phyloP scores from a whole-genome alignment of 345 rosid species.

The Linum lewisii region DNA sequence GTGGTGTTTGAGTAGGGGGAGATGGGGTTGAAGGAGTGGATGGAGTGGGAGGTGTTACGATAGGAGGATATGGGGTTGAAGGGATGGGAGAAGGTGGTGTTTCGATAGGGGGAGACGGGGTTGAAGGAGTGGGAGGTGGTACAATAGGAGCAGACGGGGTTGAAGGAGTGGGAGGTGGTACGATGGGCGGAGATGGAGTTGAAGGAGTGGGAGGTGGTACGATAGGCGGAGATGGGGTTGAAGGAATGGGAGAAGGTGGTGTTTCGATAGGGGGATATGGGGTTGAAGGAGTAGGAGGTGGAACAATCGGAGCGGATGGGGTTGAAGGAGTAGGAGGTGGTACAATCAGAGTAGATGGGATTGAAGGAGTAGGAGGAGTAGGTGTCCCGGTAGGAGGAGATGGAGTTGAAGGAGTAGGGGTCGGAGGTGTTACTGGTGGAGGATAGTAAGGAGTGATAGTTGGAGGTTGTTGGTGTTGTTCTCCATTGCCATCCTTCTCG shows the following conservation, averaged over 20 bases:
- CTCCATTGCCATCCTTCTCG: too few species aligned
- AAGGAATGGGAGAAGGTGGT: conserved; percentile 4
- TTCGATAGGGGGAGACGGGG: too few species aligned
- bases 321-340: conserved; percentile 5
- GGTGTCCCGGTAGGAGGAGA: neutral
- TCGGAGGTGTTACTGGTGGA: too few species aligned
- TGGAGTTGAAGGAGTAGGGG: conserved; percentile 14
- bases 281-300: too few species aligned
- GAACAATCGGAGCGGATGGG: neutral
- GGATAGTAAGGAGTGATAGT: too few species aligned
- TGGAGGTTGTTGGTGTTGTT: too few species aligned
- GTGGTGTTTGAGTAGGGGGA: conserved; percentile 7
- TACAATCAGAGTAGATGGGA: conserved; percentile 12
- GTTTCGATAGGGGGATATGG: too few species aligned
- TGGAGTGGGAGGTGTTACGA: neutral
- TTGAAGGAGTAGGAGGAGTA: neutral
- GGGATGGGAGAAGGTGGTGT: conserved; percentile 4
- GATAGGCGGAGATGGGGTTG: conserved; percentile 6
- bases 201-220: neutral
- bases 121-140: too few species aligned
- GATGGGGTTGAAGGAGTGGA: conserved; percentile 5
- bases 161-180: conserved; percentile 4
- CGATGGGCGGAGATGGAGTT: conserved; percentile 12
- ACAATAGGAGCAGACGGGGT: neutral
- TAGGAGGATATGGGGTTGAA: conserved; percentile 7